Evolutionary conservation across 805 yeast species (phyloP), one percentile per base, ranked within the genome.

Genomic region (Ogataea nitratoaversa): DNA sequence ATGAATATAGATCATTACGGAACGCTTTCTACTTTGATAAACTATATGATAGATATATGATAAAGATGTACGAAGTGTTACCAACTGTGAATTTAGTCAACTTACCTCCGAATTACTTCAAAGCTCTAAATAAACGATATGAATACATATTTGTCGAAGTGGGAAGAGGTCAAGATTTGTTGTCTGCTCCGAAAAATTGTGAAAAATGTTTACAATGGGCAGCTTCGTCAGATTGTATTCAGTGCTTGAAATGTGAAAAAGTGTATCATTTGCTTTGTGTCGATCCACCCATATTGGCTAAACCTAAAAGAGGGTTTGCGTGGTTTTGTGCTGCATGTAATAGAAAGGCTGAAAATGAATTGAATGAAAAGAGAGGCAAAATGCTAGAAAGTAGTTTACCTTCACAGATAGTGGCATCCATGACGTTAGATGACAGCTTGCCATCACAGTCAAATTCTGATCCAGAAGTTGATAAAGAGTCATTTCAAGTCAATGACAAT

Each of bases 251-350:
- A 37, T 90, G 98, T 59, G 68, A 70, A 11, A 70, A 73, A 14
- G 68, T 68, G 43, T 87, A 79, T 49, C 98, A 90, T 63, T 76
- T 89, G 77, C 68, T 78, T 28, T 90, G 98, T 54, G 72, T 89
- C 35, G 86, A 83, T 44, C 96, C 96, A 1, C 96, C 96, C 1
- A 62, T 88, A 30, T 58, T 75, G 38, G 76, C 76, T 47, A 85
- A 85, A 53, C 96, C 96, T 1, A 80, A 85, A 32, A 66, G 95
- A 42, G 96, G 95, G 1, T 84, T 87, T 56, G 85, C 88, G 8
- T 90, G 96, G 96, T 74, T 87, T 19, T 89, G 97, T 67, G 90
- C 86, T 22, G 58, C 67, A 5, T 89, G 97, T 64, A 71, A 82
- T n/a, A 74, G 77, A 49, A 71, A 67, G 24, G 72, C 74, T 37